Conservation (phyloP, 805 yeast genomes). For the Pichia cabralensis region DNA sequence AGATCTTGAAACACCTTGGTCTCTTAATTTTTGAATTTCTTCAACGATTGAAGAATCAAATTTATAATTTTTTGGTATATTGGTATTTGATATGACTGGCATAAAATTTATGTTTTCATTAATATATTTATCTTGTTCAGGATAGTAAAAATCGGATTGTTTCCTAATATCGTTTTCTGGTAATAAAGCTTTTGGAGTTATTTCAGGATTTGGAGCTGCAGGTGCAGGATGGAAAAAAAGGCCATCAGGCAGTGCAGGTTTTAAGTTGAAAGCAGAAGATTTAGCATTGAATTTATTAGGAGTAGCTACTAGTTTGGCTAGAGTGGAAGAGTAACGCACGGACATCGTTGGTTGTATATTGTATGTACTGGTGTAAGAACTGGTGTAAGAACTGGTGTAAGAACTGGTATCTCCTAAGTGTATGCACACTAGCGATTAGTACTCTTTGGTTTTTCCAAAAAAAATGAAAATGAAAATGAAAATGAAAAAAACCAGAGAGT, state of each 20-base stretch:
- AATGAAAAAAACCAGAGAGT: too few species aligned
- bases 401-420: too few species aligned
- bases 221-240: conserved; percentile 29
- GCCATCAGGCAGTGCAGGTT: conserved; percentile 26
- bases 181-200: conserved; percentile 27
- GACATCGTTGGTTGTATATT: too few species aligned
- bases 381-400: too few species aligned
- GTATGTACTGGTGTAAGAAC: too few species aligned
- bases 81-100: conserved; percentile 21
- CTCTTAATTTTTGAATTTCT: conserved; percentile 24
- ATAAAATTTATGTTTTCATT: conserved; percentile 18
- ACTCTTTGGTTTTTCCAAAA: too few species aligned
- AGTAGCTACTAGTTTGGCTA: conserved; percentile 22
- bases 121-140: conserved; percentile 15
- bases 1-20: conserved; percentile 22
- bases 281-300: conserved; percentile 29
- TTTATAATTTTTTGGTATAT: conserved; percentile 20
- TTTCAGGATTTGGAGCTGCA: conserved; percentile 22
- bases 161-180: conserved; percentile 25
- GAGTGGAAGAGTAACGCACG: neutral
- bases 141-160: conserved; percentile 18
- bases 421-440: too few species aligned
- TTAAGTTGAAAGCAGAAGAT: conserved; percentile 28
- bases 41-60: conserved; percentile 18
- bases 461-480: too few species aligned